Evolutionary conservation across 1,284 basidiomycete species (phyloP).

Genomic region (Microbotryum saponariae): DNA sequence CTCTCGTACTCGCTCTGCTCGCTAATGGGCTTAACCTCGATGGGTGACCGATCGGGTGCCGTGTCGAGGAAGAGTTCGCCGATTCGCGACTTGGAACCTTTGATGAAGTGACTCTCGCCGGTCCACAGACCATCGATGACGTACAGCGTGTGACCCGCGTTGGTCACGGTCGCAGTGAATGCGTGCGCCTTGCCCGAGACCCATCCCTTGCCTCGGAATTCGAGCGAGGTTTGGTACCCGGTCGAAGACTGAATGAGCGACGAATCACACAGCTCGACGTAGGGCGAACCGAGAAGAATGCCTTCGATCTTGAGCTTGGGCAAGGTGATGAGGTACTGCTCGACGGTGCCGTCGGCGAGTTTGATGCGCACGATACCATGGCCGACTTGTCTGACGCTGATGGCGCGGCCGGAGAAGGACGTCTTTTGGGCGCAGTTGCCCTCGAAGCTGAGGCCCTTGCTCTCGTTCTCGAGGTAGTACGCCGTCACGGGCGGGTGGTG

Average conservation of each 20-base stretch:
- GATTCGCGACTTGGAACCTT: conserved; percentile 14
- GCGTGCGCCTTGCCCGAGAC: conserved; percentile 64
- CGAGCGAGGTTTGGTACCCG: conserved; percentile 58
- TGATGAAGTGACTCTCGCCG: conserved; percentile 51
- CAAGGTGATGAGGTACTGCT: conserved; percentile 84
- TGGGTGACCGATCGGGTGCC: conserved; percentile 48
- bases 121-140: conserved; percentile 86
- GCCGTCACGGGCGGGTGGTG: conserved; percentile 61
- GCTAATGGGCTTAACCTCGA: conserved; percentile 55
- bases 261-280: conserved; percentile 80
- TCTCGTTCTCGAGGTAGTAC: conserved; percentile 68
- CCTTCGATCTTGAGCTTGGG: conserved; percentile 47
- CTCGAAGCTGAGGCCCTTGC: conserved; percentile 68
- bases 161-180: conserved; percentile 71
- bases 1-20: conserved; percentile 78
- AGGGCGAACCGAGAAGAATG: conserved; percentile 48
- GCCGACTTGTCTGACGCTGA: conserved; percentile 89
- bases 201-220: conserved; percentile 70
- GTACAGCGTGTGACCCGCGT: conserved; percentile 47
- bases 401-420: conserved; percentile 56
- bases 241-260: conserved; percentile 76
- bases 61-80: conserved; percentile 41
- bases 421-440: conserved; percentile 98
- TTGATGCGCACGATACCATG: conserved; percentile 76
- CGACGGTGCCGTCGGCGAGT: conserved; percentile 52